Base-by-base conservation (phyloP, 2,329 filamentous ascomycete genomes). In the Cytospora piceicola region DNA sequence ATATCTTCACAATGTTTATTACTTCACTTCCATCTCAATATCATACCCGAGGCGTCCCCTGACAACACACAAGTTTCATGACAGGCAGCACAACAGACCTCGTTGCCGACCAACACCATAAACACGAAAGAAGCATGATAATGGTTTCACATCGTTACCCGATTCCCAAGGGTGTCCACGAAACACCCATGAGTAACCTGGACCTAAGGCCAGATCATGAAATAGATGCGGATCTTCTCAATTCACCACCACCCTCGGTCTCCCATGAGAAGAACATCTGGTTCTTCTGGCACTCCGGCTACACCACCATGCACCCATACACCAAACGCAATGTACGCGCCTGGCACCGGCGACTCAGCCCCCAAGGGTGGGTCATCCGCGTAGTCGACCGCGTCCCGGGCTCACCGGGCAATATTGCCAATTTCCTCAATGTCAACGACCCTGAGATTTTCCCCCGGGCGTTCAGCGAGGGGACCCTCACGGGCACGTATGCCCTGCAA, bases 251-350 rank as follows among this genome's bases (percentile, higher is more conserved):
- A 24, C 72, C 82, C 32, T 61, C 66, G 5, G 27, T 36, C 3
- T 71, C 74, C 0, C 72, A 74, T 34, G 78, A 80, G 55, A 86
- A 86, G 71, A 85, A 85, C 57, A 75, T 87, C 30, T 88, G 83
- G 79, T 84, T 85, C 71, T 87, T 85, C 74, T 88, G 85, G 85
- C 78, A 86, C 71, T 75, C 74, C 4, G 84, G 84, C 32, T 82
- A 80, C 69, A 53, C 69, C 3, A 74, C 73, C 30, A 82, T 87
- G 78, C 81, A 84, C 64, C 76, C 78, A 0, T 86, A 85, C 71
- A 77, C 80, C 5, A 75, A 82, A 65, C 83, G 85, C 51, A 86
- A 82, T 67, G 76, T 87, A 32, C 78, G 83, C 51, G 77, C 81
- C 60, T 87, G 83, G 80, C 77, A 86, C 70, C 78, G 83, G 2